phyloP scores from a whole-genome alignment of 2,329 filamentous ascomycete genomes.

The Aspergillus sp. region DNA sequence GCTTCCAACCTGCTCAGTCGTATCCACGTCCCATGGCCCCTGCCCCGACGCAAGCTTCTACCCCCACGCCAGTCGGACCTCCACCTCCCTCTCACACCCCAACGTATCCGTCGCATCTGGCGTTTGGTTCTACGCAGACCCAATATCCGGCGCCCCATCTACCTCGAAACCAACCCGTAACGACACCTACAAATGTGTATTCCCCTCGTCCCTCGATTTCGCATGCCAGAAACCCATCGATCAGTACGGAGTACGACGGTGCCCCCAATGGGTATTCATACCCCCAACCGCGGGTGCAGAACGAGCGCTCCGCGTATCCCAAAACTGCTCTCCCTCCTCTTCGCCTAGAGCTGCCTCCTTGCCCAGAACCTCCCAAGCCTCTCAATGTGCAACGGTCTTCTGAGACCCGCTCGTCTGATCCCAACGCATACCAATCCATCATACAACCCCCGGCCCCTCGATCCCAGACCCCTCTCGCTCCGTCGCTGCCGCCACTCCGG shows the following conservation, averaged over 20 bases:
- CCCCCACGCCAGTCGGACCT: slow-evolving; percentile 29
- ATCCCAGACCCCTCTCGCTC: slow-evolving; percentile 28
- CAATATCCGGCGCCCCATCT: slow-evolving; percentile 45
- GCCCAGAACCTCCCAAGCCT: slow-evolving; percentile 27
- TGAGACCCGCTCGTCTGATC: slow-evolving; percentile 37
- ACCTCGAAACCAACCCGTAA: slow-evolving; percentile 42
- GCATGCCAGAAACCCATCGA: slow-evolving; percentile 34
- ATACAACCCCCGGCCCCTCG: slow-evolving; percentile 22
- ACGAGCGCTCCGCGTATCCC: slow-evolving; percentile 25
- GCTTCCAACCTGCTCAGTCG: slow-evolving; percentile 30
- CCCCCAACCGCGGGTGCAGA: slow-evolving; percentile 20
- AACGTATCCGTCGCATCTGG: slow-evolving; percentile 41
- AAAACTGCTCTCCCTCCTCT: slow-evolving; percentile 21
- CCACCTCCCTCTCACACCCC: slow-evolving; percentile 15
- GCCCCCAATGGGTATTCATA: slow-evolving; percentile 24
- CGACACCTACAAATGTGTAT: slow-evolving; percentile 33
- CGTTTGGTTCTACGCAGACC: slow-evolving; percentile 41
- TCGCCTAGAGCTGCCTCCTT: slow-evolving; percentile 21
- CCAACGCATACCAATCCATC: slow-evolving; percentile 42
- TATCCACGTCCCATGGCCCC: slow-evolving; percentile 39
- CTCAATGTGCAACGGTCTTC: slow-evolving; percentile 30
- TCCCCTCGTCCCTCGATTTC: slow-evolving; percentile 37
- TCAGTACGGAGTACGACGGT: slow-evolving; percentile 33
- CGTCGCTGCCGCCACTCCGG: slow-evolving; percentile 41
- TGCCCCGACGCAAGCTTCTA: slow-evolving; percentile 35